These are phyloP conservation scores for Knufia petricola DNA, from an alignment of 2,329 filamentous ascomycete genomes.

Conservation along the genomic window DNA sequence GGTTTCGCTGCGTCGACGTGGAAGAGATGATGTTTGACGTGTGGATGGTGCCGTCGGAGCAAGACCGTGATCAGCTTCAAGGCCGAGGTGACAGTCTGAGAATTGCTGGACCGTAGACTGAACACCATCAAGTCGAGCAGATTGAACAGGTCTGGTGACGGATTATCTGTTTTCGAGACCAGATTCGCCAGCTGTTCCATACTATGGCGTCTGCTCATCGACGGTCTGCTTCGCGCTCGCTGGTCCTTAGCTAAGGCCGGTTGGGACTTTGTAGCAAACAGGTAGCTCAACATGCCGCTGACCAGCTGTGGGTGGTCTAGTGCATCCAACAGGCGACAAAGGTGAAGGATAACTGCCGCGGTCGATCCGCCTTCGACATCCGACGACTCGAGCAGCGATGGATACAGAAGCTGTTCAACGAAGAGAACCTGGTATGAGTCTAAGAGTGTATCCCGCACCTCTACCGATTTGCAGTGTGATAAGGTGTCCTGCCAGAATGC, in stretches of 20 bases:
- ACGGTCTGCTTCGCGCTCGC: constrained; percentile 52
- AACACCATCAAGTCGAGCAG: constrained; percentile 82
- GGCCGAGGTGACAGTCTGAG: constrained; percentile 82
- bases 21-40: constrained; percentile 68
- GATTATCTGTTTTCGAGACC: constrained; percentile 61
- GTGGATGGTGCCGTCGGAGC: constrained; percentile 75
- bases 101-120: constrained; percentile 71
- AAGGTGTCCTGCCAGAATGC: constrained; percentile 97
- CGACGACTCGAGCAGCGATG: constrained; percentile 89
- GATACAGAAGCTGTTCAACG: constrained; percentile 89
- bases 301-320: constrained; percentile 91
- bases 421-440: constrained; percentile 98
- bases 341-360: constrained; percentile 87
- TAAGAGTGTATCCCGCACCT: constrained; percentile 84
- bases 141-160: constrained; percentile 84
- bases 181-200: constrained; percentile 76
- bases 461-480: constrained; percentile 83
- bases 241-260: constrained; percentile 30
- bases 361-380: constrained; percentile 95
- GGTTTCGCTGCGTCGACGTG: constrained; percentile 30
- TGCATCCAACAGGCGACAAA: constrained; percentile 80
- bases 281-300: constrained; percentile 83
- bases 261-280: constrained; percentile 56
- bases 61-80: constrained; percentile 80
- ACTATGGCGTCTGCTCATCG: constrained; percentile 68